These are phyloP conservation scores for Yamadazyma sp. DNA, from an alignment of 1,139 yeast species.

Conservation along the genomic window DNA sequence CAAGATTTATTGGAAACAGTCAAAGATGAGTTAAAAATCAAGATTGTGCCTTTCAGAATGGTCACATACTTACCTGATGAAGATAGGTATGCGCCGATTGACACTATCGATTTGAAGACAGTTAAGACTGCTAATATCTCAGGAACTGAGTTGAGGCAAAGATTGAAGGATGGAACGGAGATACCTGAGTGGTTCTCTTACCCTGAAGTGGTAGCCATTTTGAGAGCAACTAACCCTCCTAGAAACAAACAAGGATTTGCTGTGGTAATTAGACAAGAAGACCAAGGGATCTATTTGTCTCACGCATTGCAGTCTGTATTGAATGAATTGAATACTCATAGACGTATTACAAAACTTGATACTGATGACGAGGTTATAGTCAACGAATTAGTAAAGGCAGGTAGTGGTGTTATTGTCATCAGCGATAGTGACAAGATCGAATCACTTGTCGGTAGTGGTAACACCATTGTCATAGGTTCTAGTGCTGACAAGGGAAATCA, in stretches of 20 bases:
- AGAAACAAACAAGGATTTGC: constrained; percentile 88
- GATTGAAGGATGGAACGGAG: constrained; percentile 80
- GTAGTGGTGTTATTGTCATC: constrained; percentile 81
- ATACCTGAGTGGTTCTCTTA: constrained; percentile 97
- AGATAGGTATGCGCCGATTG: constrained; percentile 94
- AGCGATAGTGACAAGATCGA: constrained; percentile 35
- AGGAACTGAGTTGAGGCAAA: constrained; percentile 90
- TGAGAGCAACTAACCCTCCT: constrained; percentile 93
- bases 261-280: constrained; percentile 53
- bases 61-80: constrained; percentile 95
- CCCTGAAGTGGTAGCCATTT: constrained; percentile 90
- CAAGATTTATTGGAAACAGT: constrained; percentile 81
- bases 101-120: constrained; percentile 73
- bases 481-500: constrained; percentile 12
- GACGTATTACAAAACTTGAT: constrained; percentile 75
- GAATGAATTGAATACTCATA: constrained; percentile 84
- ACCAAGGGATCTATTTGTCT: constrained; percentile 50
- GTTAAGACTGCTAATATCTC: constrained; percentile 87
- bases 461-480: constrained; percentile 23
- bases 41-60: constrained; percentile 95
- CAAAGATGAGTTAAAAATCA: constrained; percentile 71
- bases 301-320: constrained; percentile 87
- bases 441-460: constrained; percentile 42
- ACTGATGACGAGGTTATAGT: constrained; percentile 60
- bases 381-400: constrained; percentile 83